Conservation (phyloP, 768 basidiomycete species). For the Agaricus sinodeliciosus region DNA sequence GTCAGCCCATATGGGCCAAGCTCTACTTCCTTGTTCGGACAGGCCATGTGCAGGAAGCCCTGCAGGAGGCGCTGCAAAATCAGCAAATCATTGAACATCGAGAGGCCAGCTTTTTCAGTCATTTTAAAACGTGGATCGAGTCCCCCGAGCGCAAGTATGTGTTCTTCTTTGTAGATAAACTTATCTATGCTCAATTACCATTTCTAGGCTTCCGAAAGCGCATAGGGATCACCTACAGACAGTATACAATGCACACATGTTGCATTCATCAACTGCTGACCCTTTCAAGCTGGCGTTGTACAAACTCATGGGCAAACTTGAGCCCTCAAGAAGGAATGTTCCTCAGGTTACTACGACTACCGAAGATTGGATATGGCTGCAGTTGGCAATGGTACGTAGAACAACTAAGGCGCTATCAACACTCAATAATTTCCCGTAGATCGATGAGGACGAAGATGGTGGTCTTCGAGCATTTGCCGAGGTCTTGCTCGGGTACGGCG, state of each 20-base stretch:
- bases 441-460: constrained; percentile 78
- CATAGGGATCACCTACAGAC: constrained; percentile 78
- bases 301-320: constrained; percentile 91
- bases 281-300: constrained; percentile 96
- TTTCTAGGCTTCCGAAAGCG: constrained; percentile 54
- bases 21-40: constrained; percentile 89
- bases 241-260: constrained; percentile 81
- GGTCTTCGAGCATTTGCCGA: constrained; percentile 72
- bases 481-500: constrained; percentile 69
- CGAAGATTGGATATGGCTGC: constrained; percentile 99
- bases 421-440: constrained; percentile 26
- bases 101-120: constrained; percentile 76
- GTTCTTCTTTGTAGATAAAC: not conserved
- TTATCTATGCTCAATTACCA: not conserved
- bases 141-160: constrained; percentile 71
- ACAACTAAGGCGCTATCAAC: not conserved
- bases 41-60: constrained; percentile 75
- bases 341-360: constrained; percentile 84
- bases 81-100: constrained; percentile 68
- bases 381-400: constrained; percentile 68
- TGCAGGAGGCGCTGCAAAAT: constrained; percentile 65
- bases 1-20: constrained; percentile 89
- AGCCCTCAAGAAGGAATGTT: constrained; percentile 72
- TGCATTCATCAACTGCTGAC: constrained; percentile 82
- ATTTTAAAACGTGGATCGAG: constrained; percentile 80